Evolutionary conservation across 2,329 filamentous ascomycete species (phyloP), one percentile per base, ranked within the genome.

Genomic region (Lasiodiplodia theobromae): DNA sequence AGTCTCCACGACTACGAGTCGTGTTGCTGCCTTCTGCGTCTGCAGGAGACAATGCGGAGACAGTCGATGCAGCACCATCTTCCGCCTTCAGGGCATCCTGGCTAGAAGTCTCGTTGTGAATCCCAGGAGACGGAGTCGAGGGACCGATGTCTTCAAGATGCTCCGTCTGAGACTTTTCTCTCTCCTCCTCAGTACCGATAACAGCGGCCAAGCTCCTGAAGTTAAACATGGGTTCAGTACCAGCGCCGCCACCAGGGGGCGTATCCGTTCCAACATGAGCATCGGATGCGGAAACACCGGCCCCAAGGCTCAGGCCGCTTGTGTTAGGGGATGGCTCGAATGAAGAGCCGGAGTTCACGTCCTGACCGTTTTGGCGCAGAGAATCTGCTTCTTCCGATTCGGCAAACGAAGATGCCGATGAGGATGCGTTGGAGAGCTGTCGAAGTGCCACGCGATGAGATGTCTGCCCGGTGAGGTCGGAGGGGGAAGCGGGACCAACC

Each of bases 361-460:
- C 77, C 40, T 77, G 73, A 49, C 70, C 72, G 16, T 74, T 68
- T 18, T 37, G 38, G 25, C 58, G 67, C 25, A 53, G 18, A 7
- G 67, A 68, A 21, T 68, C 1, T 84, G 82, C 1, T 34, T 47
- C 44, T 47, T 68, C 67, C n/a, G 67, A 68, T 21, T 68, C 67
- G 0, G 88, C 84, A 14, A 90, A 84, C 0, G 93, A 97, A 0
- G 94, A 96, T 10, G 90, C 89, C 0, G 92, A 87, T 0, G 94
- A 97, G 0, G 94, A 97, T 1, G 93, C 91, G 73, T 91, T 97
- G 71, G 93, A 97, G 79, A 96, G 89, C 73, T 96, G 91, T 28
- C 93, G 88, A 21, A 96, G 83, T 76, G 94, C 91, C 1, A 91
- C 92, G 4, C 88, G 87, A 51, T 87, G 79, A 60, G 83, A 80